A percentile compares a stretch with the other conserved stretches of the same genome.
These are phyloP conservation scores for Rhodotorula toruloides DNA, from an alignment of 768 basidiomycete genomes.

Conservation along the genomic window DNA sequence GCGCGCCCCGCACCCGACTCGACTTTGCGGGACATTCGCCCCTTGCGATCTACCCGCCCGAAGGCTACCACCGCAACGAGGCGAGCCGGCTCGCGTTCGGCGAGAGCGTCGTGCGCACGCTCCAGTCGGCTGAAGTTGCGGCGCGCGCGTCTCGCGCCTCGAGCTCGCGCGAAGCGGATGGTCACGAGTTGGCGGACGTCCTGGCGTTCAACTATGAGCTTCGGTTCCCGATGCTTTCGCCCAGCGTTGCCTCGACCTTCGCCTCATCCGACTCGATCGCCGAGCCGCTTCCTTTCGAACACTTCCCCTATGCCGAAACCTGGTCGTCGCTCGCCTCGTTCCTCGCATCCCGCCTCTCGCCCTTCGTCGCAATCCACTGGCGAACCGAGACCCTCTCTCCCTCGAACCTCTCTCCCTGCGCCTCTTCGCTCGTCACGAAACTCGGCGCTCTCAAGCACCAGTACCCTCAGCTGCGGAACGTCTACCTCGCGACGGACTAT, in stretches of 20 bases:
- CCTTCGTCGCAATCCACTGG: conserved; percentile 58
- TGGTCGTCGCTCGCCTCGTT: conserved; percentile 51
- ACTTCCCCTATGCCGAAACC: conserved; percentile 52
- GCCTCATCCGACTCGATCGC: background rate
- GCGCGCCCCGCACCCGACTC: conserved; percentile 35
- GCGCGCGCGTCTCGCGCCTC: conserved; percentile 25
- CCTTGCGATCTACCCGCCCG: conserved; percentile 40
- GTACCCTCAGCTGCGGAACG: conserved; percentile 46
- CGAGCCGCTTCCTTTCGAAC: conserved; percentile 21
- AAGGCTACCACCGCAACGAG: conserved; percentile 37
- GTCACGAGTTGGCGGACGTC: conserved; percentile 49
- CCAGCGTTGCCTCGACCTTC: conserved; percentile 22
- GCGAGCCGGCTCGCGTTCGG: conserved; percentile 36
- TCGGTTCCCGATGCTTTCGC: conserved; percentile 52
- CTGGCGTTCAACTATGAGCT: conserved; percentile 57
- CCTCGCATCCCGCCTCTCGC: conserved; percentile 47
- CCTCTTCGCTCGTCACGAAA: conserved; percentile 53
- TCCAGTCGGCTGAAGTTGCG: conserved; percentile 34
- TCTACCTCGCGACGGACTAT: conserved; percentile 61
- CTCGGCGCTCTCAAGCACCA: conserved; percentile 45
- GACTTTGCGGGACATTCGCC: conserved; percentile 40
- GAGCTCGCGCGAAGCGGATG: background rate
- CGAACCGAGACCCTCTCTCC: conserved; percentile 55
- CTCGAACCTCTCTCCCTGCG: conserved; percentile 53
- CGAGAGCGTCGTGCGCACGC: conserved; percentile 41